Conservation (phyloP, 345 rosid genomes). For the Citrus inodora region DNA sequence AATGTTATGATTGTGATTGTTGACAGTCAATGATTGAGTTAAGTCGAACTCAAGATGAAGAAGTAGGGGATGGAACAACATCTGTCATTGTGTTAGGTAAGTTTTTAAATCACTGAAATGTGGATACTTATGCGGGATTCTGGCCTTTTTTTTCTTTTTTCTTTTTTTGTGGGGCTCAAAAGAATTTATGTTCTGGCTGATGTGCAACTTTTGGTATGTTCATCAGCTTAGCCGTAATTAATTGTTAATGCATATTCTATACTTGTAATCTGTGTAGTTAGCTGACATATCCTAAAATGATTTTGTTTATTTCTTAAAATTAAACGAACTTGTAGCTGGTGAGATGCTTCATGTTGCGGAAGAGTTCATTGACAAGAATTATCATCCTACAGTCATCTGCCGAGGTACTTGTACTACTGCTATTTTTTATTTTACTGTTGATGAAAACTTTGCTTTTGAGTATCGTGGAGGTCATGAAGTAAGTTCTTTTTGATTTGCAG, state of each 20-base stretch:
- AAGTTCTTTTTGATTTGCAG: constrained; percentile 38
- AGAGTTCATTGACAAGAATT: constrained; percentile 80
- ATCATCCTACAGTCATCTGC: constrained; percentile 94
- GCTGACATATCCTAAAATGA: not conserved
- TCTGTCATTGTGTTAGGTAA: constrained; percentile 94
- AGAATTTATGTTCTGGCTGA: not conserved
- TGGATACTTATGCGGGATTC: too few species aligned
- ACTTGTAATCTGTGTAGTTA: not conserved
- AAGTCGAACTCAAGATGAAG: constrained; percentile 96
- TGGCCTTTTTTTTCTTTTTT: not conserved
- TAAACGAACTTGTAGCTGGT: constrained; percentile 56
- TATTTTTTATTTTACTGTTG: not conserved
- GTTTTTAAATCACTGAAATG: not conserved
- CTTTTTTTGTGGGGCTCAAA: not conserved
- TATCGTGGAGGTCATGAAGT: not conserved
- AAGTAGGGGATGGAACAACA: constrained; percentile 98
- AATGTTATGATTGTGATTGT: constrained; percentile 6
- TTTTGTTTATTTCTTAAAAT: not conserved
- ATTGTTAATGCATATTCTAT: not conserved
- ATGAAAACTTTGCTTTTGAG: constrained; percentile 5
- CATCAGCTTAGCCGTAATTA: not conserved
- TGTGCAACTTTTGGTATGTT: not conserved
- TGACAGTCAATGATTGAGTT: constrained; percentile 91
- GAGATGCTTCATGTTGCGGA: constrained; percentile 99
- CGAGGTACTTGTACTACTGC: constrained; percentile 46